Percentiles rank a stretch among this genome's conserved stretches.
Conservation (phyloP, 2,329 filamentous ascomycete genomes). For the Chaetoscypha palmicola region DNA sequence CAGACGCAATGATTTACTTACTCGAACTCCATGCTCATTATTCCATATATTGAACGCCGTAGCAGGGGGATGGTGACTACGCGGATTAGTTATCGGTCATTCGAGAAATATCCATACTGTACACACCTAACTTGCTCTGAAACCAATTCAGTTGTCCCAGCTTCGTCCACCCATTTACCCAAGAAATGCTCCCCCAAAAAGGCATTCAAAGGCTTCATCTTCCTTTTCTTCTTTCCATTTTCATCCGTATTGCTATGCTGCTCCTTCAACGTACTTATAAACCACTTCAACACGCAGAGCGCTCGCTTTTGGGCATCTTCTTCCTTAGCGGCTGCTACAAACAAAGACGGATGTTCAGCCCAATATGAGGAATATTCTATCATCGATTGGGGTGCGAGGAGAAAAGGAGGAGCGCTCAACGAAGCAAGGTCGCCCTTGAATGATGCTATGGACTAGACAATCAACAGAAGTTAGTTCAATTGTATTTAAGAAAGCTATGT, state of each 20-base stretch:
- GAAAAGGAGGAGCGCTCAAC: constrained; percentile 76
- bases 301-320: constrained; percentile 72
- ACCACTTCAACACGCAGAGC: constrained; percentile 89
- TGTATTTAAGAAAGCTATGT: not conserved
- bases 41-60: constrained; percentile 94
- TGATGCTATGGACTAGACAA: constrained; percentile 58
- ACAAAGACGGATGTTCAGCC: constrained; percentile 69
- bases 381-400: constrained; percentile 69
- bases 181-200: constrained; percentile 92
- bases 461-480: not conserved
- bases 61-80: constrained; percentile 80
- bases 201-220: constrained; percentile 96
- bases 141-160: constrained; percentile 75
- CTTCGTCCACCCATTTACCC: constrained; percentile 77
- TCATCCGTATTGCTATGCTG: constrained; percentile 55
- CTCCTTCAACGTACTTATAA: constrained; percentile 85
- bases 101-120: not conserved
- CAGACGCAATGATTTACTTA: constrained; percentile 9
- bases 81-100: constrained; percentile 1
- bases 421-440: constrained; percentile 79
- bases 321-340: constrained; percentile 76
- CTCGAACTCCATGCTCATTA: constrained; percentile 63
- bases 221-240: constrained; percentile 66
- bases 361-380: constrained; percentile 78
- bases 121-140: constrained; percentile 80